phyloP scores from a whole-genome alignment of 2,329 filamentous ascomycete species.

The Arthrinium phaeospermum region DNA sequence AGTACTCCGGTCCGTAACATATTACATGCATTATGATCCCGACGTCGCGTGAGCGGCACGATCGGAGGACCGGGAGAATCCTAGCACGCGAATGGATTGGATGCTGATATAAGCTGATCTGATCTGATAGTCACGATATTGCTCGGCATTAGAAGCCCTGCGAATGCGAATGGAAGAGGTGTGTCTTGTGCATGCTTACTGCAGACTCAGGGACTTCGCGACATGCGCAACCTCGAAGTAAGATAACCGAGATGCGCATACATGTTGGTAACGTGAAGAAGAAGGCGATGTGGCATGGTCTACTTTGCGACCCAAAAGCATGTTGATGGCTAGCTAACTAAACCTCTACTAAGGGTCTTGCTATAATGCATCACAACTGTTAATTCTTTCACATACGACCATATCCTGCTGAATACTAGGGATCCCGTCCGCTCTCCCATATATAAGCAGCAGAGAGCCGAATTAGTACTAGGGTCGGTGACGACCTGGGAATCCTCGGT shows the following conservation, averaged over 20 bases:
- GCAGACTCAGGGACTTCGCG: not conserved
- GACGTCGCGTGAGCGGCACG: not conserved
- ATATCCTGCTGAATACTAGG: too few species aligned
- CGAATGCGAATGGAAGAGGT: not conserved
- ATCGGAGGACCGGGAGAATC: not conserved
- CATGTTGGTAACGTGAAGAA: not conserved
- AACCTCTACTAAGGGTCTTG: too few species aligned
- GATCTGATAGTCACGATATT: not conserved
- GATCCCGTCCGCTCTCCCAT: too few species aligned
- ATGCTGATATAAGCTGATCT: not conserved
- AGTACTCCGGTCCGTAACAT: not conserved
- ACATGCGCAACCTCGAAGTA: not conserved
- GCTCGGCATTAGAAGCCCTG: not conserved
- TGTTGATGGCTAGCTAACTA: too few species aligned
- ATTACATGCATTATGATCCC: too few species aligned
- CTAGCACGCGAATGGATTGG: not conserved
- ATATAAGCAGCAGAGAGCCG: too few species aligned
- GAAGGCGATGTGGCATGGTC: not conserved
- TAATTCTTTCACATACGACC: too few species aligned
- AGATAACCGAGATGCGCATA: not conserved
- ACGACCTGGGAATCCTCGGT: too few species aligned
- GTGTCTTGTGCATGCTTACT: not conserved
- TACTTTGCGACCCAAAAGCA: not conserved
- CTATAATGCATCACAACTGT: too few species aligned
- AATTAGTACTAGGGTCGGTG: too few species aligned